Evolutionary conservation across 2,329 filamentous ascomycete species (phyloP), one percentile per base, ranked within the genome.

Genomic region (Fusarium redolens): DNA sequence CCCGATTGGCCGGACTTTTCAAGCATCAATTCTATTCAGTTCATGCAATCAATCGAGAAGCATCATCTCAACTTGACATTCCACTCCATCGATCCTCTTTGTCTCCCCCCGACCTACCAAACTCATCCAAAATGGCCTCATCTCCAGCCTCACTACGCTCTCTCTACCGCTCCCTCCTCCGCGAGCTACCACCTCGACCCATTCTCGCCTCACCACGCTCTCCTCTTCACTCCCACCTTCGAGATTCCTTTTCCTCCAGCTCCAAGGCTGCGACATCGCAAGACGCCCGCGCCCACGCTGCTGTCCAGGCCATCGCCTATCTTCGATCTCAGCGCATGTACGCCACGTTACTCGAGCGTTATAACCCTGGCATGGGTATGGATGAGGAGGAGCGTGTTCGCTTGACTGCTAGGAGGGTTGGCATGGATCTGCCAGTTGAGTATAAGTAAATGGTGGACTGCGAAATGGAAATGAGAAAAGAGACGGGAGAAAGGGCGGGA

Each of bases 321-420:
- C 87, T 96, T 25, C 90, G 90, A 76, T 92, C 95, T n/a, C 96
- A 99, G 85, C 87, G 95, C 58, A 89, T 90, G 80, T 98, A 98
- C 81, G 88, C 90, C 31, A 92, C 90, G 20, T 84, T 98, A 47
- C 82, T 98, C 41, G 95, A 98, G 83, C 88, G 95, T 76, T 98
- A 99, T 83, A 98, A 98, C 82, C 95, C 95, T 0, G 95, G 95
- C 22, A 94, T 97, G 90, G 89, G 90, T 74, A 93, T 97, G 92
- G 90, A 92, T 74, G 92, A 91, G 80, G 91, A 97, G 83, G 95
- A 98, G 85, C 88, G 93, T 68, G 91, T 98, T 45, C 85, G 94
- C 65, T 85, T 98, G 85, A 93, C 93, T 60, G 96, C 96, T 13
- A 86, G 94, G 82, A 90, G 93, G 79, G 95, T 98, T 44, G 96